Base-by-base conservation (phyloP, 345 rosid genomes). In the Viola odorata region DNA sequence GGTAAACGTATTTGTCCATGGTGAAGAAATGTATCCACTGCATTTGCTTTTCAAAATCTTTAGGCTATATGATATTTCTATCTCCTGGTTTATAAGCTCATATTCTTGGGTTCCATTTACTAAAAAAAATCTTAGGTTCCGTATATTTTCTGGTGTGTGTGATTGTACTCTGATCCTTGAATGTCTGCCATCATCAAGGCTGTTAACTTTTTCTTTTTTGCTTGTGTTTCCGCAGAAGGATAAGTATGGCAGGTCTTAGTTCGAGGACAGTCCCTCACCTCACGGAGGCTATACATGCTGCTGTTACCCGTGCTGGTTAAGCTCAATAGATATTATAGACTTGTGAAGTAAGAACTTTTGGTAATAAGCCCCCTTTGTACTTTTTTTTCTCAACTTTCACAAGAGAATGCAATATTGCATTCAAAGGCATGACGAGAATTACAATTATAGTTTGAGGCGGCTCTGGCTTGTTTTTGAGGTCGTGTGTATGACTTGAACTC, bases 231-330 rank as follows among this genome's bases (percentile, higher is more conserved):
- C 50, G 57, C 73, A 81, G 85, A 81, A 78, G 85, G 69, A 81
- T 81, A 41, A 81, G 74, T 70, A 76, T 81, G 85, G 80, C 85
- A 0, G 82, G 82, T 7, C 69, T 81, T 53, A 81, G 85, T 41
- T 37, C 77, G 5, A 64, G 42, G 55, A 66, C 79, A 0, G 72
- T 81, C 47, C 77, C 79, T 41, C 68, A 68, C 64, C 77, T 81
- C 41, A 68, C 75, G 16, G 79, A 78, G 37, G 85, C 82, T 16
- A 81, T 81, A 36, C 81, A 81, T 48, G 77, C 69, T 8, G 81
- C 81, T 0, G 78, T 81, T 49, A 60, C 82, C 6, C 62, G 36
- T 17, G 15, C 49, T 40, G 32, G 45, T 54, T 14, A 14, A 49
- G 61, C 23, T 39, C 47, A 55, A 40, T 40, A 60, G 63, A 60